These are phyloP conservation scores for Thielaviopsis musarum DNA, from an alignment of 2,329 filamentous ascomycete genomes.

Conservation along the genomic window DNA sequence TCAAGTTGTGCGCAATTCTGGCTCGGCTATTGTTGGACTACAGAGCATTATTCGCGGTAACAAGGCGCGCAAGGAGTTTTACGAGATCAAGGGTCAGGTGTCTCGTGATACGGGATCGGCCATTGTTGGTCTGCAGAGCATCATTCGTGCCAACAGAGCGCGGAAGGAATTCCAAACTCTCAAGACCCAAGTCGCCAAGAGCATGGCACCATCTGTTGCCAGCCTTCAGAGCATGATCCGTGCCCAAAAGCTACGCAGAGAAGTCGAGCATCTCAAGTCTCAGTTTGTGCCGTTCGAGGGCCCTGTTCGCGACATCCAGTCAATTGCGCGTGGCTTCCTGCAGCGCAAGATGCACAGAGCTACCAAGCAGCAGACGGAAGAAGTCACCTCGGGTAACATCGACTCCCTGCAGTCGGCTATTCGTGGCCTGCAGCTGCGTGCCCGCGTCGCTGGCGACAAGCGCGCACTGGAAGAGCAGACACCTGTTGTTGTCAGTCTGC, in stretches of 20 bases:
- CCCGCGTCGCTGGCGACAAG: constrained; percentile 29
- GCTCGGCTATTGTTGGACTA: neutral
- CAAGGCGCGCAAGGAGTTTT: neutral
- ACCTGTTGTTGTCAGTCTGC: constrained; percentile 50
- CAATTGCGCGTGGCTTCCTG: constrained; percentile 49
- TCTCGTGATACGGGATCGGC: neutral
- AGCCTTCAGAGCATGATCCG: constrained; percentile 69
- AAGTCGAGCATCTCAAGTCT: constrained; percentile 37
- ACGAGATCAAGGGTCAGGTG: neutral
- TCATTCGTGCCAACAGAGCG: neutral
- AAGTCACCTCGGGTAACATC: constrained; percentile 31
- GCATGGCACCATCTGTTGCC: constrained; percentile 39
- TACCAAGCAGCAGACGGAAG: constrained; percentile 38
- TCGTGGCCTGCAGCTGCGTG: constrained; percentile 44
- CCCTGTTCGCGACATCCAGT: constrained; percentile 48
- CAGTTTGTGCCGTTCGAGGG: constrained; percentile 46
- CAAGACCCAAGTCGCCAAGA: constrained; percentile 4
- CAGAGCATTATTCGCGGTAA: constrained; percentile 7
- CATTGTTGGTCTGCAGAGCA: neutral
- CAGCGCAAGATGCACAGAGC: constrained; percentile 38
- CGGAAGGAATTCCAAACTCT: constrained; percentile 4
- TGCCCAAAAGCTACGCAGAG: constrained; percentile 45
- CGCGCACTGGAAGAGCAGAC: constrained; percentile 52
- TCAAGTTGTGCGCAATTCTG: neutral
- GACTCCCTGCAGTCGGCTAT: constrained; percentile 40